Conservation (phyloP, 495 filamentous ascomycete genomes). For the Penicillium verhagenii region DNA sequence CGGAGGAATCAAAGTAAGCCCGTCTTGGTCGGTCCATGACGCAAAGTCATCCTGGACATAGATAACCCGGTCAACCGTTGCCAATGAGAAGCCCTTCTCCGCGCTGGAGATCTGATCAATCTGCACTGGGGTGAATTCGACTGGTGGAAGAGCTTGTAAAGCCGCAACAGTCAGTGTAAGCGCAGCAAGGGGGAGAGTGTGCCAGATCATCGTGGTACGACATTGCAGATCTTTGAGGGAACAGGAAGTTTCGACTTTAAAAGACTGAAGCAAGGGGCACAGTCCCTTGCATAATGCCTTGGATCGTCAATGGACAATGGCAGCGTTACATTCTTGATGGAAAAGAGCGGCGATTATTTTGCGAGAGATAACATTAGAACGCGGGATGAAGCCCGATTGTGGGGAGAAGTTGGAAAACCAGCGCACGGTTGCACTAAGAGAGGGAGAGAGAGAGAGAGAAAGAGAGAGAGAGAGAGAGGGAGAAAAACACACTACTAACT, state of each 20-base stretch:
- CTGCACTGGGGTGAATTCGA: not conserved
- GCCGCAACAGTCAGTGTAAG: constrained; percentile 10
- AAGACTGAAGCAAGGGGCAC: not conserved
- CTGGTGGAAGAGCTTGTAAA: constrained; percentile 21
- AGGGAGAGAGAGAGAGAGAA: too few relatives aligned
- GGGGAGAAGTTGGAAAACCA: not conserved
- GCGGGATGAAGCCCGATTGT: not conserved
- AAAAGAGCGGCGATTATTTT: too few relatives aligned
- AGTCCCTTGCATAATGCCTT: too few relatives aligned
- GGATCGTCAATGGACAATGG: not conserved
- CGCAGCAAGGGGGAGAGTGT: not conserved
- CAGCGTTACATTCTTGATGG: constrained; percentile 13
- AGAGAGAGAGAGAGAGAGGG: too few relatives aligned
- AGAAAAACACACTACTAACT: too few relatives aligned
- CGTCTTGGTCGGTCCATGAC: constrained; percentile 27
- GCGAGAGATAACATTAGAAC: not conserved
- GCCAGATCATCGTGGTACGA: constrained; percentile 14
- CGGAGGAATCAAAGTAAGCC: constrained; percentile 54
- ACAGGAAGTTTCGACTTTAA: constrained; percentile 1
- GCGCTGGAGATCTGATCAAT: not conserved
- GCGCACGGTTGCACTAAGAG: not conserved
- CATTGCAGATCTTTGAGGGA: not conserved
- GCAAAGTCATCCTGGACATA: constrained; percentile 24
- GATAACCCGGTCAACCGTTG: constrained; percentile 14
- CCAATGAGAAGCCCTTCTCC: constrained; percentile 13